These are phyloP conservation scores for Monilinia fructicola DNA, from an alignment of 2,329 filamentous ascomycete genomes.

Conservation along the genomic window DNA sequence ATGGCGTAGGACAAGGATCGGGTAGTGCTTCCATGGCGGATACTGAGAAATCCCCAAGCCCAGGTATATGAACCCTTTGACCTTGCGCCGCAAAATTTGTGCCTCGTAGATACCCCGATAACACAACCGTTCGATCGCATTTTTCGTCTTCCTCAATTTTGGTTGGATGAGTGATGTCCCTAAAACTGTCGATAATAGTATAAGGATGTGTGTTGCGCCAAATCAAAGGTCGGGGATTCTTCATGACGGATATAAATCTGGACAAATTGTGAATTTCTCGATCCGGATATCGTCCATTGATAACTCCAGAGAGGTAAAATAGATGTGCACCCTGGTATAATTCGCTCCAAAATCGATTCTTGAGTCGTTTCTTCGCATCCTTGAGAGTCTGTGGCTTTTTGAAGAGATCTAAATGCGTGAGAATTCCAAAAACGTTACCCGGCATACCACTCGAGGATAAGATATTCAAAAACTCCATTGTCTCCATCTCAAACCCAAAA, in stretches of 20 bases:
- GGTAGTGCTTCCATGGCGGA: constrained; percentile 82
- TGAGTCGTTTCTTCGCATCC: constrained; percentile 92
- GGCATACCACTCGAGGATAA: constrained; percentile 95
- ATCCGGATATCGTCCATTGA: constrained; percentile 95
- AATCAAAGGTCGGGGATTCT: constrained; percentile 92
- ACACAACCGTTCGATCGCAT: constrained; percentile 84
- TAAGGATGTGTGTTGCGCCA: constrained; percentile 98
- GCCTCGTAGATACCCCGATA: constrained; percentile 91
- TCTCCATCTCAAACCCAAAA: constrained; percentile 99
- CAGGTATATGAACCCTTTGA: constrained; percentile 87
- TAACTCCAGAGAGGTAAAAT: constrained; percentile 93
- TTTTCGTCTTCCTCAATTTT: constrained; percentile 84
- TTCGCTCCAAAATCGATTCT: constrained; percentile 95
- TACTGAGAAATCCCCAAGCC: constrained; percentile 84
- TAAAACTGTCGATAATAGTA: constrained; percentile 86
- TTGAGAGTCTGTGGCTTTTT: constrained; percentile 88
- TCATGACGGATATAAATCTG: constrained; percentile 96
- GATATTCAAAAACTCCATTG: constrained; percentile 97
- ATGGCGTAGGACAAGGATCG: constrained; percentile 92
- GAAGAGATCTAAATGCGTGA: constrained; percentile 95
- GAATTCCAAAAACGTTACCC: constrained; percentile 94
- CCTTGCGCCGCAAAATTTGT: constrained; percentile 88
- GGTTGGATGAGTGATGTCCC: constrained; percentile 92
- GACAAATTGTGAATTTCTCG: constrained; percentile 94
- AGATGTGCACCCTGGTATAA: constrained; percentile 95